phyloP scores from a whole-genome alignment of 352 stramenopile species.

The Phytophthora sp. region DNA sequence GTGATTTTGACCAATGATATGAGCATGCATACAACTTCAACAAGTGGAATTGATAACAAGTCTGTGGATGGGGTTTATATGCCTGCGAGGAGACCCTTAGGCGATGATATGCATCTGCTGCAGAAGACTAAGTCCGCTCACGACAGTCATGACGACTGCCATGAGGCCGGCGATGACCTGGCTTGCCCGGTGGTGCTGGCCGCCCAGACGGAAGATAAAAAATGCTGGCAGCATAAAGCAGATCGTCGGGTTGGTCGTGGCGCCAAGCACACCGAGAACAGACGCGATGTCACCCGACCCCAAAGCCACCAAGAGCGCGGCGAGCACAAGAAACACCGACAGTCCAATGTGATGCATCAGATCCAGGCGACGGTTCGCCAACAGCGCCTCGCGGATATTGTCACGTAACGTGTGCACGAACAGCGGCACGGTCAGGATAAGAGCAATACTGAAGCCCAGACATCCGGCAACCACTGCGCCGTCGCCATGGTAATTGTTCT shows the following conservation, averaged over 20 bases:
- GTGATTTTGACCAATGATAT: slow-evolving; percentile 17
- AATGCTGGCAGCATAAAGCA: slow-evolving; percentile 89
- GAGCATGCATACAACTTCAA: slow-evolving; percentile 4
- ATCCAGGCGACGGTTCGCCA: slow-evolving; percentile 57
- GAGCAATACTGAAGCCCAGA: slow-evolving; percentile 81
- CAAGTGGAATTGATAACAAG: background rate
- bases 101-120: slow-evolving; percentile 48
- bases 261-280: slow-evolving; percentile 82
- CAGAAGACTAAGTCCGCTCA: slow-evolving; percentile 67
- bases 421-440: slow-evolving; percentile 85
- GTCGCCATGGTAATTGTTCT: slow-evolving; percentile 87
- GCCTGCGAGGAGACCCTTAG: slow-evolving; percentile 10
- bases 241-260: slow-evolving; percentile 88
- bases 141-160: slow-evolving; percentile 47
- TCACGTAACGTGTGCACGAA: slow-evolving; percentile 88
- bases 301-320: slow-evolving; percentile 68
- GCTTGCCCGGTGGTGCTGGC: slow-evolving; percentile 40
- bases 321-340: slow-evolving; percentile 60
- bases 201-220: slow-evolving; percentile 68
- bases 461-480: slow-evolving; percentile 68
- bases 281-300: slow-evolving; percentile 80
- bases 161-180: slow-evolving; percentile 55
- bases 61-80: slow-evolving; percentile 5
- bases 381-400: slow-evolving; percentile 77
- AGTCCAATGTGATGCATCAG: slow-evolving; percentile 54